phyloP scores from a whole-genome alignment of 1,139 yeast genomes.

The Debaryomycetaceae sp. region DNA sequence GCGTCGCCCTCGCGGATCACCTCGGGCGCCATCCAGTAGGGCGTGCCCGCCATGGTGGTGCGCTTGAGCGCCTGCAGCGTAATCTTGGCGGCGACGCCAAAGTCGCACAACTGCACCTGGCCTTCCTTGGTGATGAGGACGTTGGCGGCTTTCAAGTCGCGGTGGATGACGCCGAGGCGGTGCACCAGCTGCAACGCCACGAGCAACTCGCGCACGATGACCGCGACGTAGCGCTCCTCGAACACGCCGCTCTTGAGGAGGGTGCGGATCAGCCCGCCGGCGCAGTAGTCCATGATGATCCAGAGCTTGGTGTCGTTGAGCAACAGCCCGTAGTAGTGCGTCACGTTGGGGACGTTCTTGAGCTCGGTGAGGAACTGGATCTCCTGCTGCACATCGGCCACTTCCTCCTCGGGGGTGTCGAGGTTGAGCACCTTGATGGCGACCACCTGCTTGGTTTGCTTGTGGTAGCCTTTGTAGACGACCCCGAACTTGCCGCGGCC shows the following conservation, averaged over 20 bases:
- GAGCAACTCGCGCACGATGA: slow-evolving; percentile 76
- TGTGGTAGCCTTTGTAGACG: slow-evolving; percentile 79
- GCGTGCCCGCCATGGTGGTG: slow-evolving; percentile 97
- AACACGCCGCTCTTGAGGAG: slow-evolving; percentile 81
- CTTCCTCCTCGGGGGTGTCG: slow-evolving; percentile 93
- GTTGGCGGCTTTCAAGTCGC: slow-evolving; percentile 96
- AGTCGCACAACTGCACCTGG: slow-evolving; percentile 86
- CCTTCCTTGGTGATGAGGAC: slow-evolving; percentile 88
- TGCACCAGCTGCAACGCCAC: slow-evolving; percentile 80
- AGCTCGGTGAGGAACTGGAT: slow-evolving; percentile 80
- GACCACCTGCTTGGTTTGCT: slow-evolving; percentile 66
- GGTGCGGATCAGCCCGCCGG: slow-evolving; percentile 93
- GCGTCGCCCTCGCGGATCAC: slow-evolving; percentile 91
- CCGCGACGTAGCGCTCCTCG: slow-evolving; percentile 79
- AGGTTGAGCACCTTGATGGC: slow-evolving; percentile 91
- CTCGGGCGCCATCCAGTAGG: slow-evolving; percentile 99
- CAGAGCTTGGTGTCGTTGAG: slow-evolving; percentile 84
- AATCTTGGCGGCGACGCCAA: slow-evolving; percentile 95
- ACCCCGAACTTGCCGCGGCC: slow-evolving; percentile 97
- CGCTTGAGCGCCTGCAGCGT: slow-evolving; percentile 75
- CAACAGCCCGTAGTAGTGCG: slow-evolving; percentile 87
- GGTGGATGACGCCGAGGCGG: slow-evolving; percentile 84
- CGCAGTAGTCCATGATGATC: slow-evolving; percentile 97
- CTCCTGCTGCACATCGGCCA: slow-evolving; percentile 91
- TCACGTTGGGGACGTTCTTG: slow-evolving; percentile 82